Base-by-base conservation (phyloP, 2,329 filamentous ascomycete genomes). In the Fusarium sp. region DNA sequence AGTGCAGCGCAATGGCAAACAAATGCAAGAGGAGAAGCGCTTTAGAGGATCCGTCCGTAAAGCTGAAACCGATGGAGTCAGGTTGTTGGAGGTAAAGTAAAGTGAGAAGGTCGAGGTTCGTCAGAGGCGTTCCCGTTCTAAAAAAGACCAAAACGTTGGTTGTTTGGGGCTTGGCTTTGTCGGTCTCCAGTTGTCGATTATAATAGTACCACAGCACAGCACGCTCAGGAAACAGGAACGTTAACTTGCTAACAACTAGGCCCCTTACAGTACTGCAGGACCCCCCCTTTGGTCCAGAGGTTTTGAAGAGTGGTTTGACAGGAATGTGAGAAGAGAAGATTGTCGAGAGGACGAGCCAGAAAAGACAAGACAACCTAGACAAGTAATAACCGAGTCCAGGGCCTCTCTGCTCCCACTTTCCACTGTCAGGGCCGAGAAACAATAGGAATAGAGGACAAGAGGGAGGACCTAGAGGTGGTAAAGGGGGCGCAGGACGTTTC, bases 401-500 rank as follows among this genome's bases (percentile, higher is more conserved):
- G 28, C 32, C 57, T 56, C 44, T 62, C 17, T 37, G 17, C 35
- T 37, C 35, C 17, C 17, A n/a, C 35, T 37, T 17, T n/a, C 33
- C 33, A n/a, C 28, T 13, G 28, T 30, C 28, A 30, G 28, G 28
- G 28, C 28, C 28, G 28, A 30, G 28, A 30, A 30, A 30, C 28
- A 30, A 30, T 30, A 30, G 28, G 28, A 30, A 30, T 30, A 30
- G 28, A 30, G 28, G 28, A 30, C 10, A 30, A 30, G 28, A 30
- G 28, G 10, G 28, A 33, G 39, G 32, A 24, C n/a, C 32, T 28
- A 40, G 60, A 60, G 46, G 47, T 65, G 66, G 60, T 66, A 71
- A 71, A 69, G 68, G 71, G 71, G 71, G 71, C 39, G 67, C 59
- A 50, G 51, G 71, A 70, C 62, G 71, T 74, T 74, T 74, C 71